These are phyloP conservation scores for Hygrocybe punicea DNA, from an alignment of 768 basidiomycete species.

Conservation along the genomic window DNA sequence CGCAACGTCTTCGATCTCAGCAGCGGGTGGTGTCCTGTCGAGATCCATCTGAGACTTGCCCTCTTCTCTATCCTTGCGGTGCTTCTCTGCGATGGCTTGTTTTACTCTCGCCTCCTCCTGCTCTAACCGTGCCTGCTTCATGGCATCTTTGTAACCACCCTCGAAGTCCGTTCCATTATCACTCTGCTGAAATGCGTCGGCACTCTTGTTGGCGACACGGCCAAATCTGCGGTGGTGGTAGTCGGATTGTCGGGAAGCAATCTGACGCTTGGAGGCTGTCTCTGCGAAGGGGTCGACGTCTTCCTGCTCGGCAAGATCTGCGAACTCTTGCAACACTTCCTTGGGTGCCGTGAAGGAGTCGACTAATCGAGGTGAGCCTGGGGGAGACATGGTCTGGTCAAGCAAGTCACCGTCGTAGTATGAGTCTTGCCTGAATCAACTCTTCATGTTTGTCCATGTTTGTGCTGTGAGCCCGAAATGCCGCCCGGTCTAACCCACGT, in stretches of 20 bases:
- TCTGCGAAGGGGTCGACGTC: constrained; percentile 89
- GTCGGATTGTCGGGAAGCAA: constrained; percentile 88
- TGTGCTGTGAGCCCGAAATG: too few species aligned
- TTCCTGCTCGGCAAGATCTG: constrained; percentile 90
- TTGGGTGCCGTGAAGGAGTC: constrained; percentile 93
- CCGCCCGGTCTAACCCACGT: too few species aligned
- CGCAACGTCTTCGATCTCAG: constrained; percentile 70
- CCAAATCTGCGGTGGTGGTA: constrained; percentile 92
- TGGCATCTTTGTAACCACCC: constrained; percentile 94
- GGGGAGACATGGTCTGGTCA: constrained; percentile 44
- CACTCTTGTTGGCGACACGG: constrained; percentile 76
- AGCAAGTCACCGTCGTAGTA: background rate
- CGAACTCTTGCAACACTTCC: constrained; percentile 91
- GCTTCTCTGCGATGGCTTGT: constrained; percentile 85
- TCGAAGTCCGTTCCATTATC: constrained; percentile 70
- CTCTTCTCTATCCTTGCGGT: constrained; percentile 71
- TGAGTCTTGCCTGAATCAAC: too few species aligned
- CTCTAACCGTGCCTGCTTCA: constrained; percentile 87
- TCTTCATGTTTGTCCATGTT: too few species aligned
- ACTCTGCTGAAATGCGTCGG: constrained; percentile 68
- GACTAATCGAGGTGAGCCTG: constrained; percentile 66
- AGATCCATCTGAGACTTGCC: constrained; percentile 77
- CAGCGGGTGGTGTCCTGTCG: constrained; percentile 87
- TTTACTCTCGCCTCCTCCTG: constrained; percentile 86
- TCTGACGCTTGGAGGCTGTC: constrained; percentile 89